Evolutionary conservation across 23 red algal species (phyloP).

Genomic region (Gracilariopsis chorda): DNA sequence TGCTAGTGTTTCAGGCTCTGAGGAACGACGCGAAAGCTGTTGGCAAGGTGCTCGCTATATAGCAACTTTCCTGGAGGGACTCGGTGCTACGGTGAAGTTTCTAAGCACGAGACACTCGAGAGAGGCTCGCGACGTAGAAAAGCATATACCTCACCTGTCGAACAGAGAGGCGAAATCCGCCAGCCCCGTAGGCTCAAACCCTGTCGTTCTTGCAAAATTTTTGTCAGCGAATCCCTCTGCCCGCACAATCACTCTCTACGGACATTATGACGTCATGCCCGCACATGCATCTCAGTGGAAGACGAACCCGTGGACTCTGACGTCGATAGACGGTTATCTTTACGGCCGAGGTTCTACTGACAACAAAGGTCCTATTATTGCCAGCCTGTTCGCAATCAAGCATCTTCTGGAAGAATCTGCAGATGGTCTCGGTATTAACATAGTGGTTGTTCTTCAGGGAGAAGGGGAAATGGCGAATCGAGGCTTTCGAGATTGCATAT

Average conservation of each 20-base stretch:
- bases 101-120: not conserved
- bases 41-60: slow-evolving; percentile 76
- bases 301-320: slow-evolving; percentile 75
- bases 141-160: not conserved
- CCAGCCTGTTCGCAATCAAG: slow-evolving; percentile 78
- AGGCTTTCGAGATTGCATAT: slow-evolving; percentile 73
- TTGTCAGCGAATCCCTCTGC: slow-evolving; percentile 14
- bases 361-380: slow-evolving; percentile 96
- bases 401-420: slow-evolving; percentile 44
- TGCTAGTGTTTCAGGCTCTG: slow-evolving; percentile 50
- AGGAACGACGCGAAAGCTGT: slow-evolving; percentile 54
- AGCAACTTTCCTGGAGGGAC: slow-evolving; percentile 45
- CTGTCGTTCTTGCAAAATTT: slow-evolving; percentile 66
- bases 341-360: slow-evolving; percentile 92
- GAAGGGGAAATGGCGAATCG: slow-evolving; percentile 72
- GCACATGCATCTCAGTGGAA: slow-evolving; percentile 71
- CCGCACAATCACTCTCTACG: slow-evolving; percentile 84
- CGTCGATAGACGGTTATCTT: slow-evolving; percentile 75
- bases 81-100: slow-evolving; percentile 61
- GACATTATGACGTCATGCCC: slow-evolving; percentile 95
- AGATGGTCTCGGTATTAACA: slow-evolving; percentile 55
- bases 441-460: slow-evolving; percentile 85
- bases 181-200: slow-evolving; percentile 34
- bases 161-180: not conserved
- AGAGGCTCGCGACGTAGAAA: not conserved